A percentile compares a stretch with the other conserved stretches of the same genome.
Conservation (phyloP, 306 rosid genomes). For the Corylus heterophylla region DNA sequence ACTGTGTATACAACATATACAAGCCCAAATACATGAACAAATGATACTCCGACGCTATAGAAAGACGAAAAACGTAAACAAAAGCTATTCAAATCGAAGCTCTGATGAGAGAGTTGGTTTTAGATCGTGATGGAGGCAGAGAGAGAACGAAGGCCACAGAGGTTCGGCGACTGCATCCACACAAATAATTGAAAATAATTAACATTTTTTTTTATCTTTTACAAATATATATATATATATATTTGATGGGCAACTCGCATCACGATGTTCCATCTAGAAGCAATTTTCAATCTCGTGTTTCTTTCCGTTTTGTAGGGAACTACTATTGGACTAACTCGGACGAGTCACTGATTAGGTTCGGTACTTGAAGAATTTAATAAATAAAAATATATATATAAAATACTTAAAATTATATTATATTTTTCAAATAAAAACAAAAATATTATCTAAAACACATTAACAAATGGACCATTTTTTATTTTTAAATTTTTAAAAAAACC, state of each 20-base stretch:
- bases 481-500: too few species aligned
- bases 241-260: too few species aligned
- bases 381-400: too few species aligned
- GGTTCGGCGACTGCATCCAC: conserved; percentile 66
- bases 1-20: conserved; percentile 25
- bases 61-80: background rate
- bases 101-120: conserved; percentile 11
- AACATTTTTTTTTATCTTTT: background rate
- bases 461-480: too few species aligned
- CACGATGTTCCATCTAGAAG: too few species aligned
- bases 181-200: conserved; percentile 33
- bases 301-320: too few species aligned
- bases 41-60: conserved; percentile 20
- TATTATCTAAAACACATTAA: too few species aligned
- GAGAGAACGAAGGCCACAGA: conserved; percentile 43
- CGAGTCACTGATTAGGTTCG: background rate
- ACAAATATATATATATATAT: too few species aligned
- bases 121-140: conserved; percentile 46
- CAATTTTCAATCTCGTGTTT: too few species aligned
- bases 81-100: conserved; percentile 30
- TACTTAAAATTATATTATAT: too few species aligned
- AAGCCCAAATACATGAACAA: conserved; percentile 23
- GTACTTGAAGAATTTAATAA: too few species aligned
- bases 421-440: too few species aligned
- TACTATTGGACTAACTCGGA: background rate